Percentiles rank a stretch among this genome's conserved stretches.
These are phyloP conservation scores for Catharanthus roseus DNA, from an alignment of 257 asterid species.

Conservation along the genomic window DNA sequence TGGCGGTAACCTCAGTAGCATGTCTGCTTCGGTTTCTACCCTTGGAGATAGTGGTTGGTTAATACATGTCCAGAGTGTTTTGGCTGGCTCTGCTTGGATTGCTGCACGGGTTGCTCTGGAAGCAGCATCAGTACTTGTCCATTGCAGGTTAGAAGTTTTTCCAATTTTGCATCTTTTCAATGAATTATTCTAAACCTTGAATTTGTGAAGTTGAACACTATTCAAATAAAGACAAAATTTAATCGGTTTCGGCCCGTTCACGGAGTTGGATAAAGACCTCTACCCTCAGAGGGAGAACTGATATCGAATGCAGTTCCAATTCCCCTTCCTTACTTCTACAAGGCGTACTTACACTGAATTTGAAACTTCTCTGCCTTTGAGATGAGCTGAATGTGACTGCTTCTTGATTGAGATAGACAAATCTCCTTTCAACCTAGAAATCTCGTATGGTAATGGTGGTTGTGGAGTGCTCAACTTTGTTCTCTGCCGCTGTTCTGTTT, in stretches of 20 bases:
- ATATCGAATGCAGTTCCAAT: no score
- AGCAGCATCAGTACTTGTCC: constrained; percentile 96
- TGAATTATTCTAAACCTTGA: background rate
- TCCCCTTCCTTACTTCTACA: no score
- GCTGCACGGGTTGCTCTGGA: constrained; percentile 97
- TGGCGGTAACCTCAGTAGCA: constrained; percentile 98
- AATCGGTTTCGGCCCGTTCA: no score
- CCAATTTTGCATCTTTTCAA: background rate
- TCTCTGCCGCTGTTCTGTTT: background rate
- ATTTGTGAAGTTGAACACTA: background rate
- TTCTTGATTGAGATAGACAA: no score
- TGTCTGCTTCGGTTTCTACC: constrained; percentile 98
- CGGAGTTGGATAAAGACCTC: no score
- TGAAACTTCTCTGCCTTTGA: no score
- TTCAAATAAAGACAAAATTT: no score
- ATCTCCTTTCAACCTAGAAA: no score
- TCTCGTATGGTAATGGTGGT: background rate
- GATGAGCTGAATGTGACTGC: no score
- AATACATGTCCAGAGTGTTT: constrained; percentile 89
- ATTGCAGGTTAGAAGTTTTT: constrained; percentile 70
- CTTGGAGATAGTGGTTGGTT: constrained; percentile 99
- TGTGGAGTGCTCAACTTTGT: background rate
- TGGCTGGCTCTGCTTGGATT: constrained; percentile 99
- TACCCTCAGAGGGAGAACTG: no score
- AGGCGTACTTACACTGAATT: no score